These are phyloP conservation scores for Chrysosporium queenslandicum DNA, from an alignment of 2,329 filamentous ascomycete genomes.

Conservation along the genomic window DNA sequence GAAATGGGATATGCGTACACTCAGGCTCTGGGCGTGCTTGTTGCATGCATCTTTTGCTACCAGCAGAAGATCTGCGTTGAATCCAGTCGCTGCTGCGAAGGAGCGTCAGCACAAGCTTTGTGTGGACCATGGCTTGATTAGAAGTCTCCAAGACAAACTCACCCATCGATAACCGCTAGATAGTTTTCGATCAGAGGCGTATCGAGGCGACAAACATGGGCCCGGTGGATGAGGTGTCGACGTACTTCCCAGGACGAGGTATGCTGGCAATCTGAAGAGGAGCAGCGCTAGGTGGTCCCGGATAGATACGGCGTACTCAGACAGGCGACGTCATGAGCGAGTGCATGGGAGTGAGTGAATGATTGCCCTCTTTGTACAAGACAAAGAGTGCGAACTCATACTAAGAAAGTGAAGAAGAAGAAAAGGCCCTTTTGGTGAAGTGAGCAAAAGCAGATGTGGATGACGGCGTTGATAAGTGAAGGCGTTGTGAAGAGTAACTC, in stretches of 20 bases:
- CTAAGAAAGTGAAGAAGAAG: neutral
- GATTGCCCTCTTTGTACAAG: neutral
- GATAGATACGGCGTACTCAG: neutral
- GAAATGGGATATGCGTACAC: neutral
- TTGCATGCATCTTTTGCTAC: conserved; percentile 1
- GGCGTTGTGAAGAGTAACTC: neutral
- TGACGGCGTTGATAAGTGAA: neutral
- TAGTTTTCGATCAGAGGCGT: neutral
- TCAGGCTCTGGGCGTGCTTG: neutral
- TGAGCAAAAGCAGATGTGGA: neutral
- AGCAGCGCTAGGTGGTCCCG: neutral
- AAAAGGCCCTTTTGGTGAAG: neutral
- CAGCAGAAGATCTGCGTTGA: conserved; percentile 8
- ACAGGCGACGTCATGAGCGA: conserved; percentile 1
- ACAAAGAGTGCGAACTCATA: conserved; percentile 1
- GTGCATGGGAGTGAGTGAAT: neutral
- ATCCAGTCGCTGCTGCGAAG: conserved; percentile 1
- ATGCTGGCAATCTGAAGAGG: neutral
- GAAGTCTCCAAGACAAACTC: neutral
- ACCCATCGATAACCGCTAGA: conserved; percentile 1
- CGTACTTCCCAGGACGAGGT: neutral
- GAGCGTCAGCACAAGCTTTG: neutral
- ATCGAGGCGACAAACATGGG: neutral
- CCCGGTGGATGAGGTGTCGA: neutral
- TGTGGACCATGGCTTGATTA: neutral